Percentiles rank a stretch among this genome's conserved stretches.
Conservation (phyloP, 176 grass and related monocot species). For the Aegilops longissima region DNA sequence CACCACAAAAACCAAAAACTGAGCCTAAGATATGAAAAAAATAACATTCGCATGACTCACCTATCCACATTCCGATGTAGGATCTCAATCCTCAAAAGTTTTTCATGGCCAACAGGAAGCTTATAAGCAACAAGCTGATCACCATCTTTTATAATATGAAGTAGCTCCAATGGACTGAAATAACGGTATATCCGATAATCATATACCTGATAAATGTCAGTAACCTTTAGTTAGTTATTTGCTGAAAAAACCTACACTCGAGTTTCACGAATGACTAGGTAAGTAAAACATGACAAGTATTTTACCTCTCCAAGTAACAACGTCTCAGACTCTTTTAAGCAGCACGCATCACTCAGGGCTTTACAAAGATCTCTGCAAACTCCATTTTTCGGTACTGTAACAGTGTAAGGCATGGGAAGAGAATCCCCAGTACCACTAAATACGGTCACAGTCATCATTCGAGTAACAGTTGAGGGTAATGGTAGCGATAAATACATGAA, state of each 20-base stretch:
- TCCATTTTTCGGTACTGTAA: conserved; percentile 84
- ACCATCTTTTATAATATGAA: conserved; percentile 78
- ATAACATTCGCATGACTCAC: conserved; percentile 26
- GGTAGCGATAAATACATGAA: conserved; percentile 98
- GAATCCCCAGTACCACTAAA: conserved; percentile 74
- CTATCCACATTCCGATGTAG: conserved; percentile 64
- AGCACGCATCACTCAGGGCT: conserved; percentile 59
- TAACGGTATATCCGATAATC: conserved; percentile 75
- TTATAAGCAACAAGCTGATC: conserved; percentile 90
- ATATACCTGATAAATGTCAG: conserved; percentile 59
- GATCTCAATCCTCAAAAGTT: conserved; percentile 74
- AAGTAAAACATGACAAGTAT: background rate
- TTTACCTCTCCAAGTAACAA: conserved; percentile 92
- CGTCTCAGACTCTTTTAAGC: conserved; percentile 62
- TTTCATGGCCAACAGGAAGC: conserved; percentile 71
- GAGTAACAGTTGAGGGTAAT: conserved; percentile 73
- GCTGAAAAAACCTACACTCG: background rate
- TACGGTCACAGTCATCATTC: conserved; percentile 85
- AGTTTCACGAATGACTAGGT: background rate
- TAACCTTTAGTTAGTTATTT: background rate
- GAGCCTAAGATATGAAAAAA: background rate
- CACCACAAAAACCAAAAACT: background rate
- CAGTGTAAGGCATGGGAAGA: conserved; percentile 84
- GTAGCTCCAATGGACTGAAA: conserved; percentile 49
- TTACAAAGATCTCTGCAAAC: conserved; percentile 62